phyloP scores from a whole-genome alignment of 1,139 yeast species.

The Martiniozyma asiatica region DNA sequence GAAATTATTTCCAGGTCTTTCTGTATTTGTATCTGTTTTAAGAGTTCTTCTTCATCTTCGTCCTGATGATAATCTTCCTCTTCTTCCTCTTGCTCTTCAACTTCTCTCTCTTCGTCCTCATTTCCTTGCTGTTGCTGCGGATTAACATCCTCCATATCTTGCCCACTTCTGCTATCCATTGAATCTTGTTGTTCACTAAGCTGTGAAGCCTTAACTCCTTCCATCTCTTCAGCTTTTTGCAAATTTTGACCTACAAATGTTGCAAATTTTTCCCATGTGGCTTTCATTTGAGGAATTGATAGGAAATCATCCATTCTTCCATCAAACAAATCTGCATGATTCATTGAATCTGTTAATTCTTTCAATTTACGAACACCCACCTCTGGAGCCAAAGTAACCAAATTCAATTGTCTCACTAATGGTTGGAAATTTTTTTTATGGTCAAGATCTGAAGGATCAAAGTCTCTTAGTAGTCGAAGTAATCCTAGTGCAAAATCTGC shows the following conservation, averaged over 20 bases:
- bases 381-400: slow-evolving; percentile 30
- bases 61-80: slow-evolving; percentile 2
- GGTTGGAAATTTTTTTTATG: slow-evolving; percentile 41
- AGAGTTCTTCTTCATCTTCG: neutral
- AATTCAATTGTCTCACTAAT: slow-evolving; percentile 40
- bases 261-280: too few relatives aligned
- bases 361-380: slow-evolving; percentile 20
- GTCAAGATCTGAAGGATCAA: slow-evolving; percentile 5
- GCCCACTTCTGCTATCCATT: too few relatives aligned
- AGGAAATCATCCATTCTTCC: slow-evolving; percentile 18
- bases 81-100: slow-evolving; percentile 5
- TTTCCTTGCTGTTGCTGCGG: too few relatives aligned
- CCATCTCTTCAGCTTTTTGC: slow-evolving; percentile 16
- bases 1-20: too few relatives aligned
- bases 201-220: slow-evolving; percentile 2
- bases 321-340: slow-evolving; percentile 17
- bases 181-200: too few relatives aligned
- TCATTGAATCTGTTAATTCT: slow-evolving; percentile 12
- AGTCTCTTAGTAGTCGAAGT: slow-evolving; percentile 32
- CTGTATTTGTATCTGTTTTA: too few relatives aligned
- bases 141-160: too few relatives aligned
- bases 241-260: slow-evolving; percentile 17
- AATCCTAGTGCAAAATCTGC: slow-evolving; percentile 47
- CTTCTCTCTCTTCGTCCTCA: slow-evolving; percentile 5
- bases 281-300: too few relatives aligned